Conservation (phyloP, 306 rosid species). For the Vicia villosa region DNA sequence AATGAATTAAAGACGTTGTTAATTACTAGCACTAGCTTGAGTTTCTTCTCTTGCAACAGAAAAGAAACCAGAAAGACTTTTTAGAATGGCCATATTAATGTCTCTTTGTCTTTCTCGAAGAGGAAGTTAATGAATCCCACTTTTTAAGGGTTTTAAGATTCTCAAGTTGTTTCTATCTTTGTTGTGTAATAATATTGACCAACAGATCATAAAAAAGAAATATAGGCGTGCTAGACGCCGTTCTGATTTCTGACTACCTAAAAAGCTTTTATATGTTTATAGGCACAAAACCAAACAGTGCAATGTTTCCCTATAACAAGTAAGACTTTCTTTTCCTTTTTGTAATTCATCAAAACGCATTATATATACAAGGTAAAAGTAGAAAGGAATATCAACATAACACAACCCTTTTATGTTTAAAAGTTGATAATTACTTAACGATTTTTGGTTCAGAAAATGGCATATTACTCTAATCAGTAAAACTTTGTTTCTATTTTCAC, state of each 20-base stretch:
- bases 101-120: background rate
- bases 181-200: constrained; percentile 10
- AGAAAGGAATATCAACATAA: constrained; percentile 31
- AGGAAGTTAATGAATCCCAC: constrained; percentile 24
- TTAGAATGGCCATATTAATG: background rate
- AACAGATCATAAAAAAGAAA: constrained; percentile 6
- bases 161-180: background rate
- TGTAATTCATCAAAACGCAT: background rate
- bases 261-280: background rate
- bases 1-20: background rate
- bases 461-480: constrained; percentile 20
- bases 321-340: constrained; percentile 17
- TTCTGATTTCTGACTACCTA: constrained; percentile 37
- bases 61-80: background rate
- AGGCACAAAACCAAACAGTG: constrained; percentile 16
- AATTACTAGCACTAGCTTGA: background rate
- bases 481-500: background rate
- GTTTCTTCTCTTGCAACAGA: background rate
- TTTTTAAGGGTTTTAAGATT: constrained; percentile 35
- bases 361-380: constrained; percentile 19
- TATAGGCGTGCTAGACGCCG: constrained; percentile 29
- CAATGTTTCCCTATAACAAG: constrained; percentile 12
- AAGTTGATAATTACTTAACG: background rate
- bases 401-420: constrained; percentile 30
- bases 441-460: constrained; percentile 10